phyloP scores from a whole-genome alignment of 371 early-diverging fungal genomes.

The Conidiobolus incongruus region DNA sequence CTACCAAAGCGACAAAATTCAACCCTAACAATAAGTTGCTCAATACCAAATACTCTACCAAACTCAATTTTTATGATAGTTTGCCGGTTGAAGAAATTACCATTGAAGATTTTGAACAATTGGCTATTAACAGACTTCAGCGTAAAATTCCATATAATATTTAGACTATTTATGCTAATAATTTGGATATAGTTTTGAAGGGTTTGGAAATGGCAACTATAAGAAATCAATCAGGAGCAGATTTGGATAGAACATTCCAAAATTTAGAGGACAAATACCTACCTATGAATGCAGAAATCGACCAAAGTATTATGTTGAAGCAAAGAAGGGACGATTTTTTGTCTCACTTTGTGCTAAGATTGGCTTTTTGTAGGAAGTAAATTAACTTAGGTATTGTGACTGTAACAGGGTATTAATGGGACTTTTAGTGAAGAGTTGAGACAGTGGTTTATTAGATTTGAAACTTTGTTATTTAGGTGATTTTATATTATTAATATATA shows the following conservation, averaged over 20 bases:
- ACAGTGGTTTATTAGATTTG: conserved; percentile 79
- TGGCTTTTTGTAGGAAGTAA: conserved; percentile 75
- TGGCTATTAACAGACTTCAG: conserved; percentile 79
- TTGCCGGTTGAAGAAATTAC: conserved; percentile 63
- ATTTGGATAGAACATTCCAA: conserved; percentile 27
- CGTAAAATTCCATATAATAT: conserved; percentile 17
- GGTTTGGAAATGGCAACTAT: conserved; percentile 59
- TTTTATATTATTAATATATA: not conserved
- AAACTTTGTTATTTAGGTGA: conserved; percentile 56
- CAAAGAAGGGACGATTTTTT: too few relatives aligned
- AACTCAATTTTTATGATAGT: conserved; percentile 51
- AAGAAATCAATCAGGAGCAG: conserved; percentile 35
- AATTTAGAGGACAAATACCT: conserved; percentile 40
- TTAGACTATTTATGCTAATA: not conserved
- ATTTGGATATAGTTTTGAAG: conserved; percentile 33
- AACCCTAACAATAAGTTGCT: too few relatives aligned
- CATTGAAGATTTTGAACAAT: conserved; percentile 76
- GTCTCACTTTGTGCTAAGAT: conserved; percentile 77
- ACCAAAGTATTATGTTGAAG: conserved; percentile 30
- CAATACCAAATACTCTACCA: too few relatives aligned
- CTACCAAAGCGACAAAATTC: too few relatives aligned
- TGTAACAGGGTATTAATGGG: not conserved
- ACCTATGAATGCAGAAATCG: conserved; percentile 11
- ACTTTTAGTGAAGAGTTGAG: conserved; percentile 55
- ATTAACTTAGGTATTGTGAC: not conserved